Evolutionary conservation across 768 basidiomycete genomes (phyloP), one percentile per base, ranked within the genome.

Genomic region (Tubosaeta sp.): DNA sequence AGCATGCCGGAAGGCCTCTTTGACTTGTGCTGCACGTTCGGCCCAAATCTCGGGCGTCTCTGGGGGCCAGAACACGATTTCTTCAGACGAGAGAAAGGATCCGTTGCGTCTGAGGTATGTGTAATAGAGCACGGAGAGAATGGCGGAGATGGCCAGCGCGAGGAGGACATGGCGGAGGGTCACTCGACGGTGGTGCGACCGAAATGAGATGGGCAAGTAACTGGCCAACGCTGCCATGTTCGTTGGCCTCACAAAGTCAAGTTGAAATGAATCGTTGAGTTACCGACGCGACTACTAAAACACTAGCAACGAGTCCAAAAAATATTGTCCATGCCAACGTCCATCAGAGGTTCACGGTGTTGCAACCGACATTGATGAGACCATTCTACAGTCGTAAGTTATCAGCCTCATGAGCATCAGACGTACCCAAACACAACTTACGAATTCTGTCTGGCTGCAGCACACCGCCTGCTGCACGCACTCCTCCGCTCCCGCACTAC

Each of bases 1-100:
- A 0, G 85, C 86, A 64, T 87, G 82, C 25, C 72, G 55, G 60
- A 86, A 87, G 0, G 85, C 83, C 19, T 72, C 52, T 61, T 76
- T 83, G 35, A 88, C 86, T 51, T 75, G 69, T 7, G 69, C 66
- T 4, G 86, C 83, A 18, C 82, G 71, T 6, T 68, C 62, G 11
- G 70, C 63, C 84, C 86, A 87, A 0, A 69, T 64, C 19, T 64
- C 49, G 0, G 70, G 61, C 3, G 51, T 44, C 30, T 48, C 58
- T 10, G 48, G 31, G 4, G 48, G 32, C 49, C 50, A 54, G 46
- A 54, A 44, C 16, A 6, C 5, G 0, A 25, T 14, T 16, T 48
- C 49, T 6, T 45, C 2, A 2, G 41, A 11, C 14, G 45, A 18
- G 22, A 54, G 21, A 22, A 51, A 35, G 1, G 13, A 2, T 1